phyloP scores from a whole-genome alignment of 345 rosid genomes.

The Euphorbia peplus region DNA sequence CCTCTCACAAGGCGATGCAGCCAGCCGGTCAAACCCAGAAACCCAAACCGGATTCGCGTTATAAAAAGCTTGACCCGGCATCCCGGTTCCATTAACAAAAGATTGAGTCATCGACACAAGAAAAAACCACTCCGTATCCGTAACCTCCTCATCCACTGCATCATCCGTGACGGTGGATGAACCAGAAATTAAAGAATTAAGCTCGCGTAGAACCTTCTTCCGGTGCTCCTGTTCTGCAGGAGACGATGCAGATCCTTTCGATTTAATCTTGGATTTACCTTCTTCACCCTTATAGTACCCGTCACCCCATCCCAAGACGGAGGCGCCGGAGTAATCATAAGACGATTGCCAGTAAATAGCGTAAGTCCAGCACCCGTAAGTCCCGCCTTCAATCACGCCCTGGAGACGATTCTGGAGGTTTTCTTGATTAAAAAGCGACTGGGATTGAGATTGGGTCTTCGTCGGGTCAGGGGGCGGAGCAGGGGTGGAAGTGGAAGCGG shows the following conservation, averaged over 20 bases:
- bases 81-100: slow-evolving; percentile 56
- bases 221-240: slow-evolving; percentile 79
- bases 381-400: slow-evolving; percentile 65
- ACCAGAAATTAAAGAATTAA: slow-evolving; percentile 79
- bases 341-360: slow-evolving; percentile 96
- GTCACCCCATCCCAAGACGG: slow-evolving; percentile 83
- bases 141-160: slow-evolving; percentile 81
- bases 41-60: slow-evolving; percentile 61
- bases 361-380: slow-evolving; percentile 70
- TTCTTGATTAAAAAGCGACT: slow-evolving; percentile 68
- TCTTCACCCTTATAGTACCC: slow-evolving; percentile 92
- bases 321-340: slow-evolving; percentile 54
- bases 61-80: slow-evolving; percentile 75
- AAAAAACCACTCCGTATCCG: slow-evolving; percentile 97
- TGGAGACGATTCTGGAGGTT: slow-evolving; percentile 89
- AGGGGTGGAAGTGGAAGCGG: slow-evolving; percentile 27
- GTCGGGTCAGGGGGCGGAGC: slow-evolving; percentile 16
- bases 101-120: slow-evolving; percentile 88
- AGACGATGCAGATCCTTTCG: slow-evolving; percentile 28
- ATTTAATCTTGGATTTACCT: slow-evolving; percentile 47
- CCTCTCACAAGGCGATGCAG: slow-evolving; percentile 60
- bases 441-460: slow-evolving; percentile 7
- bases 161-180: slow-evolving; percentile 42
- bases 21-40: slow-evolving; percentile 56
- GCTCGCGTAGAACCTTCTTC: slow-evolving; percentile 68